phyloP scores from a whole-genome alignment of 495 filamentous ascomycete species.

The Tuber aestivum region DNA sequence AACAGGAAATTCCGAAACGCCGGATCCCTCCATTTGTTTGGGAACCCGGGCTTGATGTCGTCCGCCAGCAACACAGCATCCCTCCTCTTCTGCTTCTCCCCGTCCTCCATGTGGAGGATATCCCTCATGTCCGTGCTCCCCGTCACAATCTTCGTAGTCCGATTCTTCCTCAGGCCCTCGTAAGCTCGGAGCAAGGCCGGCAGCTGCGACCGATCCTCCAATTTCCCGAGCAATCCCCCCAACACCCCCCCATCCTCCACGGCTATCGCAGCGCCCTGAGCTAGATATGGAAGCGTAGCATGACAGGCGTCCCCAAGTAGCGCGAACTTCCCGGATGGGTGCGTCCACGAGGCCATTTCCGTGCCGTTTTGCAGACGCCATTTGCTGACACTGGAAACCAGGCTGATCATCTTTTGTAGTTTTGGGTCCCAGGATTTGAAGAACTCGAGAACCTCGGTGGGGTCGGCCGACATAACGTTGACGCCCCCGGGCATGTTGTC shows the following conservation, averaged over 20 bases:
- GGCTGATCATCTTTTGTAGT: constrained; percentile 47
- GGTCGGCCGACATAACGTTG: constrained; percentile 46
- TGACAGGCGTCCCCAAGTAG: constrained; percentile 59
- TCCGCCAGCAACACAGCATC: constrained; percentile 50
- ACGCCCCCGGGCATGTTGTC: constrained; percentile 50
- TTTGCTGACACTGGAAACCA: constrained; percentile 49
- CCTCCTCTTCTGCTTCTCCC: constrained; percentile 52
- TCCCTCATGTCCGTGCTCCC: constrained; percentile 53
- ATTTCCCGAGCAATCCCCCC: constrained; percentile 46
- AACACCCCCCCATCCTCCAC: constrained; percentile 54
- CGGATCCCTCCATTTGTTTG: constrained; percentile 58
- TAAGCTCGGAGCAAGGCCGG: constrained; percentile 52
- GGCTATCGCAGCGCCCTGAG: constrained; percentile 55
- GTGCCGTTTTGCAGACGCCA: constrained; percentile 50
- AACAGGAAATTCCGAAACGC: constrained; percentile 57
- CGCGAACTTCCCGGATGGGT: constrained; percentile 42
- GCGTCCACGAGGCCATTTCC: constrained; percentile 44
- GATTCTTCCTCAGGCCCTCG: constrained; percentile 55
- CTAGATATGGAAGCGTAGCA: constrained; percentile 63
- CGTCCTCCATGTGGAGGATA: constrained; percentile 56
- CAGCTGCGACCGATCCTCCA: constrained; percentile 46
- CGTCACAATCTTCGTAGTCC: constrained; percentile 54
- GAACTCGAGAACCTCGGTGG: constrained; percentile 49
- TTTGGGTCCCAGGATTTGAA: constrained; percentile 54
- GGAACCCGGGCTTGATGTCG: constrained; percentile 50